phyloP scores from a whole-genome alignment of 2,329 filamentous ascomycete genomes.

The Aureobasidium sp. region DNA sequence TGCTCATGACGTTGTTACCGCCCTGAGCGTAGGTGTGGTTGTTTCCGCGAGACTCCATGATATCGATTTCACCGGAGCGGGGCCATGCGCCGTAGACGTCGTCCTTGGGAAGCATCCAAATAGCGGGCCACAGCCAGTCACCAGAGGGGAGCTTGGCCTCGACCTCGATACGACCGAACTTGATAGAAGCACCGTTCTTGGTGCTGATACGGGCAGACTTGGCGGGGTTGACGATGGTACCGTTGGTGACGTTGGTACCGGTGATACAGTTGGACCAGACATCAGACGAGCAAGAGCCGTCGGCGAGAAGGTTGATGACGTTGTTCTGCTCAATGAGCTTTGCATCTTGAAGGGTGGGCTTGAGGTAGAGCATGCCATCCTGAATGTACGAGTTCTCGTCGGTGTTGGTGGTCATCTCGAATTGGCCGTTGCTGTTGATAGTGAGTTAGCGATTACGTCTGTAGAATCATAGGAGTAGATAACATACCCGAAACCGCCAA shows the following conservation, averaged over 20 bases:
- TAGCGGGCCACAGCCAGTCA: constrained; percentile 88
- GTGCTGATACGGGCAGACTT: constrained; percentile 73
- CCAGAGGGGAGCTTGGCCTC: constrained; percentile 65
- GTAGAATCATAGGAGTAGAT: no score
- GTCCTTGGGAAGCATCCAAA: constrained; percentile 75
- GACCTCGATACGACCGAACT: constrained; percentile 74
- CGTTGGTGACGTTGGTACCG: constrained; percentile 67
- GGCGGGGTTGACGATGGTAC: constrained; percentile 67
- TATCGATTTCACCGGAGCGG: constrained; percentile 73
- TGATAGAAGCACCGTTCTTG: constrained; percentile 60
- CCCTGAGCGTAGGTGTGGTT: constrained; percentile 67
- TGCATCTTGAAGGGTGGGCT: constrained; percentile 66
- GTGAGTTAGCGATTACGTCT: constrained; percentile 14
- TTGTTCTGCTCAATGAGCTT: constrained; percentile 56
- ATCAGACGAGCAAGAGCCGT: constrained; percentile 60
- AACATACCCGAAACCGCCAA: constrained; percentile 66
- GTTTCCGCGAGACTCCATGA: constrained; percentile 73
- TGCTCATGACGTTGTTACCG: constrained; percentile 73
- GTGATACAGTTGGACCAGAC: constrained; percentile 55
- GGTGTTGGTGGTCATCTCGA: constrained; percentile 63
- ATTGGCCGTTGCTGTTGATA: constrained; percentile 60
- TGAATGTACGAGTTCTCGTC: constrained; percentile 69
- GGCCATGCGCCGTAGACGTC: constrained; percentile 71
- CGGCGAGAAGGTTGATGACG: constrained; percentile 56
- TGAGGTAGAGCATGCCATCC: constrained; percentile 62